Conservation (phyloP, 225 moss, liverwort and hornwort genomes). For the Anthoceros angustus region DNA sequence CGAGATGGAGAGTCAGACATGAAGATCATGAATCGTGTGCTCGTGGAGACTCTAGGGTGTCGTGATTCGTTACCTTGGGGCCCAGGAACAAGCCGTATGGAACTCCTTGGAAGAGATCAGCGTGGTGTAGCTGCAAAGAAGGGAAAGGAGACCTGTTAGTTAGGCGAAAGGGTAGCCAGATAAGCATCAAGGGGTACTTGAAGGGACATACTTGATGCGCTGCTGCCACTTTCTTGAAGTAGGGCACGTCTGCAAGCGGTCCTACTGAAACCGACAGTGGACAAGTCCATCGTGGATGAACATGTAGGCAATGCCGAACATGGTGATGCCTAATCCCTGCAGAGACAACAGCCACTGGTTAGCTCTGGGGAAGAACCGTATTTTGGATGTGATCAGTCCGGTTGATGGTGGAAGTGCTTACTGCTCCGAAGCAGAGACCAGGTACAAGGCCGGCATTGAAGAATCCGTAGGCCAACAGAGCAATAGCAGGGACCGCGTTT, state of each 20-base stretch:
- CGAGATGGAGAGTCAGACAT: slow-evolving; percentile 1
- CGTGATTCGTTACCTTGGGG: slow-evolving; percentile 36
- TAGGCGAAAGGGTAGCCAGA: background rate
- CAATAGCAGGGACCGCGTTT: slow-evolving; percentile 35
- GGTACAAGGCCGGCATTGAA: slow-evolving; percentile 55
- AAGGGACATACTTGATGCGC: slow-evolving; percentile 57
- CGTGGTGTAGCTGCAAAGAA: slow-evolving; percentile 66
- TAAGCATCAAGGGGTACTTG: background rate
- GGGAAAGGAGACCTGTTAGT: background rate
- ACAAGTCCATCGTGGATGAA: slow-evolving; percentile 98
- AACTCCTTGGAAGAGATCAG: slow-evolving; percentile 72
- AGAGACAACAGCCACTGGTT: background rate
- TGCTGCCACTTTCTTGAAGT: slow-evolving; percentile 76
- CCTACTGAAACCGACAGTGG: slow-evolving; percentile 80
- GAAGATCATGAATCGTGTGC: background rate
- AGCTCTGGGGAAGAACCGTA: background rate
- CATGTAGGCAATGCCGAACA: slow-evolving; percentile 99
- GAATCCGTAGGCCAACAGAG: slow-evolving; percentile 69
- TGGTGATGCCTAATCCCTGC: slow-evolving; percentile 83
- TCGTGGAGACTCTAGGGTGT: background rate
- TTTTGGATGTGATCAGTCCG: background rate
- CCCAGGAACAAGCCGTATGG: slow-evolving; percentile 92
- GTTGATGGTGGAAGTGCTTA: slow-evolving; percentile 14
- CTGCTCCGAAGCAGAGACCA: slow-evolving; percentile 92
- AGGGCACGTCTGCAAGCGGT: slow-evolving; percentile 81